phyloP scores from a whole-genome alignment of 2,329 filamentous ascomycete genomes.

The Penicillium sp. region DNA sequence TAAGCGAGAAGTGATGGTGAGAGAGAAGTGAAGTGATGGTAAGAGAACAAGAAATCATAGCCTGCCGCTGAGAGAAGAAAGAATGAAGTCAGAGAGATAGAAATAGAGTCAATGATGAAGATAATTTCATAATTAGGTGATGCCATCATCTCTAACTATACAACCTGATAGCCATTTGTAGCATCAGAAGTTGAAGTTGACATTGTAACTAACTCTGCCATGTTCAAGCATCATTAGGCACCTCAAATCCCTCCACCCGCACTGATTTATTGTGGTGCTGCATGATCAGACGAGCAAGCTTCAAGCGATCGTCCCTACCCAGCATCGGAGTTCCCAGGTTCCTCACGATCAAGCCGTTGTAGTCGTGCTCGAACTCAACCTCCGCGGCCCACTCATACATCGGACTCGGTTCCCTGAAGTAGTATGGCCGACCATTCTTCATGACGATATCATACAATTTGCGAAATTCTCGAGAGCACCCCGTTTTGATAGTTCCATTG shows the following conservation, averaged over 20 bases:
- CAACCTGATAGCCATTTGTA: too few species aligned
- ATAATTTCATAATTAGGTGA: too few species aligned
- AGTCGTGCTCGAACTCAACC: conserved; percentile 6
- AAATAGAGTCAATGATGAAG: too few species aligned
- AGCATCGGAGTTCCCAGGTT: neutral
- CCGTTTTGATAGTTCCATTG: conserved; percentile 4
- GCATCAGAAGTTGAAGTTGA: too few species aligned
- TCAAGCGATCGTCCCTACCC: conserved; percentile 6
- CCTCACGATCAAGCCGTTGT: neutral
- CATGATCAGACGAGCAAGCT: conserved; percentile 8
- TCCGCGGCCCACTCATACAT: conserved; percentile 5
- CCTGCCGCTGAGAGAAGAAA: too few species aligned
- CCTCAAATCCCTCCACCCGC: conserved; percentile 5
- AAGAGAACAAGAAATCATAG: too few species aligned
- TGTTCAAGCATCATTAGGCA: neutral
- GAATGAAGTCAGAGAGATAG: too few species aligned
- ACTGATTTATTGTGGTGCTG: conserved; percentile 6
- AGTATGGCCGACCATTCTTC: conserved; percentile 6
- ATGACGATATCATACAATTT: conserved; percentile 7
- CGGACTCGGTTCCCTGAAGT: conserved; percentile 4
- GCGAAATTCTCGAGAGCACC: conserved; percentile 2
- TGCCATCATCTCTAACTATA: too few species aligned
- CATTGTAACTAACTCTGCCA: neutral
- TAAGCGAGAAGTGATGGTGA: too few species aligned
- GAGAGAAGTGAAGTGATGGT: too few species aligned